Conservation (phyloP, 768 basidiomycete species). For the Filobasidium wieringae region DNA sequence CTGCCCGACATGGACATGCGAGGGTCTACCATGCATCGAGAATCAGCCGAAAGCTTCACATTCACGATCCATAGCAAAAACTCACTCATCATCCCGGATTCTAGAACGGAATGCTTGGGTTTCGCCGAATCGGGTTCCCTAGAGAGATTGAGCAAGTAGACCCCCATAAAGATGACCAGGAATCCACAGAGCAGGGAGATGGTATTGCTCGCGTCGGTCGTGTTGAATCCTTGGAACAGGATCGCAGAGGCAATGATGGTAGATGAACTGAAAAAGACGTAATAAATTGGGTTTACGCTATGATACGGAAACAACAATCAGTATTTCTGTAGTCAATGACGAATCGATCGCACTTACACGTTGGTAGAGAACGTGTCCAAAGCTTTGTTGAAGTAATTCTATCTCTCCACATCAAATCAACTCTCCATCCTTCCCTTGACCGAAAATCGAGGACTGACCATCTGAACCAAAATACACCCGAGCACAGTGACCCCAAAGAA, state of each 20-base stretch:
- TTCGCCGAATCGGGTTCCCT: constrained; percentile 36
- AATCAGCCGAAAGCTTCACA: not conserved
- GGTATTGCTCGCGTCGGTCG: constrained; percentile 65
- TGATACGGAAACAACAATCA: not conserved
- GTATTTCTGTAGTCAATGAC: constrained; percentile 1
- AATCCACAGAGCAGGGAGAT: constrained; percentile 82
- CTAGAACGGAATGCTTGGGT: constrained; percentile 30
- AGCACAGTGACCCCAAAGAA: constrained; percentile 74
- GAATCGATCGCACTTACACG: constrained; percentile 52
- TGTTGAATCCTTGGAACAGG: constrained; percentile 95
- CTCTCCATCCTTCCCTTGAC: constrained; percentile 39
- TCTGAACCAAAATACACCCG: constrained; percentile 54
- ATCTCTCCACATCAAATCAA: not conserved
- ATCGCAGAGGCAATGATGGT: constrained; percentile 91
- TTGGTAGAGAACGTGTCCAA: constrained; percentile 94
- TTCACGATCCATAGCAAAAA: not conserved
- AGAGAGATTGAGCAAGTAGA: constrained; percentile 42
- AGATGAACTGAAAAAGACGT: constrained; percentile 87
- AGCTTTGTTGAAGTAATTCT: constrained; percentile 81
- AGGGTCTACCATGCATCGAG: constrained; percentile 43
- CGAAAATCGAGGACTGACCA: too few relatives aligned
- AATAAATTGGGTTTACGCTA: constrained; percentile 96
- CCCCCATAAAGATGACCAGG: constrained; percentile 85
- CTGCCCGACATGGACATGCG: constrained; percentile 70
- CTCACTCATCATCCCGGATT: constrained; percentile 39